Percentiles rank a stretch among this genome's conserved stretches.
Conservation (phyloP, 192 early-diverging fungal genomes). For the Podila clonocystis region DNA sequence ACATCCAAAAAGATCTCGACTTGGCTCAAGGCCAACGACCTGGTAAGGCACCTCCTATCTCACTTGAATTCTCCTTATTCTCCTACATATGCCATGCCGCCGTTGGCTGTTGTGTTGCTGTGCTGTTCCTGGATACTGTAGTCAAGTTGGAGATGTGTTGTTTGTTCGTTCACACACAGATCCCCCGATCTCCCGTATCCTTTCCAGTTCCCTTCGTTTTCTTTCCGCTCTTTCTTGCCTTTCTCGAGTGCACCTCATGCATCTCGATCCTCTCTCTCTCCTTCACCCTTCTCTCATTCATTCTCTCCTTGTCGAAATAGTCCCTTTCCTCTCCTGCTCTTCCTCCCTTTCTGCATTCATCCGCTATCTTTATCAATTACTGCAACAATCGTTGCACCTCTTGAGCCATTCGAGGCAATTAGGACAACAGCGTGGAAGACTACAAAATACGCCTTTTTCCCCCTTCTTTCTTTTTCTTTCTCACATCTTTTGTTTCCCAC, state of each 20-base stretch:
- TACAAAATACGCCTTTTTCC: no score
- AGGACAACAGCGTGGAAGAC: no score
- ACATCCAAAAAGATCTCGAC: constrained; percentile 43
- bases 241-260: not conserved
- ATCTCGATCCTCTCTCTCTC: not conserved
- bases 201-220: not conserved
- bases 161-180: not conserved
- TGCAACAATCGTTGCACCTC: no score
- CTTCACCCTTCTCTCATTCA: constrained; percentile 1
- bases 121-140: not conserved
- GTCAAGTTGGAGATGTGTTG: not conserved
- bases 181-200: not conserved
- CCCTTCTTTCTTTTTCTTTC: not conserved
- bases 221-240: not conserved
- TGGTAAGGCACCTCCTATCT: not conserved
- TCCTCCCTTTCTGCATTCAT: not conserved
- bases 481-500: not conserved
- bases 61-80: no score
- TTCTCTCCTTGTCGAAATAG: constrained; percentile 5
- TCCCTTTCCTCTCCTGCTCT: not conserved
- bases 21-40: constrained; percentile 25
- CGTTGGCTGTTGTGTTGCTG: no score
- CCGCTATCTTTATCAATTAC: no score
- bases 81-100: no score
- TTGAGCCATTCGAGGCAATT: no score